These are phyloP conservation scores for Coccomyxa sp. DNA, from an alignment of 139 green algal genomes.

Conservation along the genomic window DNA sequence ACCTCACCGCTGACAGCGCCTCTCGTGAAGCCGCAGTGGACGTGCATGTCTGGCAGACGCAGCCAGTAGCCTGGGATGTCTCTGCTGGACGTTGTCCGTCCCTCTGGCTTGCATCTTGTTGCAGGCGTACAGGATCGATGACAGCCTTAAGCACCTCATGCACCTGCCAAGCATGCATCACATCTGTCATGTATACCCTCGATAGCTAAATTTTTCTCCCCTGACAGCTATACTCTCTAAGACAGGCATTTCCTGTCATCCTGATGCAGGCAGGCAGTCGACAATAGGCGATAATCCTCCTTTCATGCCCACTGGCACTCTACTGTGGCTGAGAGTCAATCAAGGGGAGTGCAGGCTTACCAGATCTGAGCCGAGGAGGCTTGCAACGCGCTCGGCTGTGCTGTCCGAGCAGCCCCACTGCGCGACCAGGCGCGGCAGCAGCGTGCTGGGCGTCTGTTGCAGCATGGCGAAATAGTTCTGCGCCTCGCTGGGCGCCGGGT, in stretches of 20 bases:
- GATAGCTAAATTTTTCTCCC: not conserved
- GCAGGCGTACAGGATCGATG: not conserved
- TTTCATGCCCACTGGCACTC: no score
- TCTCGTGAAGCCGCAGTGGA: no score
- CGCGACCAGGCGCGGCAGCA: constrained; percentile 2
- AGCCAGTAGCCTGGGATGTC: no score
- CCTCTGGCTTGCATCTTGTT: no score
- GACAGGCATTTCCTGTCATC: not conserved
- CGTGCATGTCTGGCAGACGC: no score
- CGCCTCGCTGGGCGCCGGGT: constrained; percentile 4
- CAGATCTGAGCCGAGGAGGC: not conserved
- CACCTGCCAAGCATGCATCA: not conserved
- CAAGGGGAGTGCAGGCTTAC: not conserved
- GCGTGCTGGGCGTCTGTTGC: not conserved
- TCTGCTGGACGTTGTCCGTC: not conserved
- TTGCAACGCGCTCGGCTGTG: not conserved
- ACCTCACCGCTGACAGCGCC: no score
- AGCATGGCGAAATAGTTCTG: constrained; percentile 6
- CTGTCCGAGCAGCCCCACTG: not conserved
- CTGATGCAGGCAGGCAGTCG: no score
- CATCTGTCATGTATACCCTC: no score
- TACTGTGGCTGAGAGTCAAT: no score
- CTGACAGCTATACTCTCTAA: no score
- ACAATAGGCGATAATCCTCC: no score
- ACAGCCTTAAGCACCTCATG: not conserved